Base-by-base conservation (phyloP, 1,284 basidiomycete genomes). In the Cutaneotrichosporon sp. region DNA sequence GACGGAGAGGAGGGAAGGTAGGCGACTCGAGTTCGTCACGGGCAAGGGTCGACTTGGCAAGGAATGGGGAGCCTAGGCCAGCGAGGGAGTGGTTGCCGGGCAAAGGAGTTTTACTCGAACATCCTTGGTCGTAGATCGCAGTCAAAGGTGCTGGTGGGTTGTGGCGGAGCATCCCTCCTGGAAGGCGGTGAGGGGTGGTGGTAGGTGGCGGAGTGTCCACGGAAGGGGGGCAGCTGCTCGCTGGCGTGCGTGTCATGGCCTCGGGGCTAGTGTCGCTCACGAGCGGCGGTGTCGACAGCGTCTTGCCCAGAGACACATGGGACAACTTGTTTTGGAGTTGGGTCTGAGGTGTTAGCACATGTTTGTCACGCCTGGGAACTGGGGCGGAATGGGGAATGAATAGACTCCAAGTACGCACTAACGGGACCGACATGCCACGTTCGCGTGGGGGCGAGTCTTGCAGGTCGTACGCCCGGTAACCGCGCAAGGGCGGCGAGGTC, bases 271-370 rank as follows among this genome's bases (percentile, higher is more conserved):
- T 20, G 9, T 60, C 58, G n/a, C 25, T 51, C 5, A 45, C 54
- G 5, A 64, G 52, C 9, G 67, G 63, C 4, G 69, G 66, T 1
- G 68, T 68, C 6, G 59, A 58, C 14, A 71, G 72, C 38, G 38
- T 42, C 18, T 42, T 42, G 0, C 68, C 70, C 14, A 77, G 68
- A 3, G 76, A 75, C 51, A 78, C 73, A 47, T 67, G 67, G 11
- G 74, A 75, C 18, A 77, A 56, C 27, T 72, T 67, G 49, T 74
- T 67, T 0, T 74, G 76, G 14, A 77, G 69, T 74, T 77, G 55
- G 11, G 47, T 34, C 38, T n/a, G 25, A n/a, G n/a, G 36, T 24
- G 52, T 58, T 50, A 61, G 55, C 45, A 33, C 31, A 22, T 27
- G 31, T n/a, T 51, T 33, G 49, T 31, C 45, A 46, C 45, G 22